Base-by-base conservation (phyloP, 495 filamentous ascomycete genomes). In the Penicillium nucicola region DNA sequence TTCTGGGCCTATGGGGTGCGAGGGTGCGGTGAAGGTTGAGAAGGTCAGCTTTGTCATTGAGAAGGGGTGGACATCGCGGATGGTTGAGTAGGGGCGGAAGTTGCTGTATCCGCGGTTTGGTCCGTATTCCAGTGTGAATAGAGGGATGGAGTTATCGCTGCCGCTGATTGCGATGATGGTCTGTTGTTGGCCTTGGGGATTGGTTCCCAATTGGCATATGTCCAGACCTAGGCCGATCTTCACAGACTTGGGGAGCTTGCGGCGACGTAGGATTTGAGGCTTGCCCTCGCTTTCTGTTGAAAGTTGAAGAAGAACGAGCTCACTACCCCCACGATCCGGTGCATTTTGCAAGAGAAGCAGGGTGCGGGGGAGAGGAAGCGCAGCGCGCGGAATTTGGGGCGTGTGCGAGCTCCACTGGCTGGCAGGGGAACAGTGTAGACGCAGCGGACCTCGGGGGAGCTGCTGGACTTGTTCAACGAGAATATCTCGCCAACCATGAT, bases 41-140 rank as follows among this genome's bases (percentile, higher is more conserved):
- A 96, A 92, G 48, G 79, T 76, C 41, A 96, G 74, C 53, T 85
- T 87, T 4, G 92, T 97, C 65, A 97, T 95, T 52, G 89, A 85
- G 39, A 86, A 80, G 1, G 87, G 82, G 64, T 97, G 93, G 13
- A 90, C 91, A 17, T 84, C 72, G 45, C 78, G 81, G 46, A 93
- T 69, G 25, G 80, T 83, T 12, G 79, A 74, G 64, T 89, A 86
- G 0, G 75, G 67, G 45, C 72, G 72, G 56, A 95, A 77, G 28
- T 78, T 73, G 34, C 85, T 67, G 32, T 80, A 82, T 35, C 80
- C 75, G 22, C 77, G 75, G 28, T 54, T 56, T 3, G 65, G 68
- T 44, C 66, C 57, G 49, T 77, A 79, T 37, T 93, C 84, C 32
- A 96, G 62, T 3, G 87, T 90, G 60, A 87, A 82, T 30, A 95